These are phyloP conservation scores for Hygrophoropsis aurantiaca DNA, from an alignment of 768 basidiomycete species.

Conservation along the genomic window DNA sequence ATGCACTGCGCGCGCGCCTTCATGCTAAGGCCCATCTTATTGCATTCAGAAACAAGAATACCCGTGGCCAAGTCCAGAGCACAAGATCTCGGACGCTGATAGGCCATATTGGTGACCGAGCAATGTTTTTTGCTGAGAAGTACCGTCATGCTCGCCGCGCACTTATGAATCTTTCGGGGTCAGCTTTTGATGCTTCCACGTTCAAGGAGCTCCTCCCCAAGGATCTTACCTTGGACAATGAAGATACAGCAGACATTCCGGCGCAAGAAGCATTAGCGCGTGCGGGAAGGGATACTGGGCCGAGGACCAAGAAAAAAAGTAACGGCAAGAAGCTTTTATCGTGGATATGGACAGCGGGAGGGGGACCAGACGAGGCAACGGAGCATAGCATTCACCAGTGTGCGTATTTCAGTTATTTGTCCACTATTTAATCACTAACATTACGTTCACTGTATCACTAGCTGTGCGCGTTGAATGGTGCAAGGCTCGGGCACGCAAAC, in stretches of 20 bases:
- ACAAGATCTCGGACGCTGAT: slow-evolving; percentile 3
- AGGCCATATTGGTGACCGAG: too few species aligned
- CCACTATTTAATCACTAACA: too few species aligned
- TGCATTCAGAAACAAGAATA: slow-evolving; percentile 4
- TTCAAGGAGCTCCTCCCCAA: too few species aligned
- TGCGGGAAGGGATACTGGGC: background rate
- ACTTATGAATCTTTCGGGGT: background rate
- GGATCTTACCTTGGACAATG: too few species aligned
- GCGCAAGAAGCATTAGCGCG: background rate
- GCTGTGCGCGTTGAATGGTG: slow-evolving; percentile 5
- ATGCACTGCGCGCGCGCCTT: slow-evolving; percentile 16
- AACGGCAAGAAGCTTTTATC: slow-evolving; percentile 7
- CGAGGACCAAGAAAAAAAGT: background rate
- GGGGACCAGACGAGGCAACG: background rate
- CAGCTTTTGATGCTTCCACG: too few species aligned
- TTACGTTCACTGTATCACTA: slow-evolving; percentile 2
- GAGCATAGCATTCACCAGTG: too few species aligned
- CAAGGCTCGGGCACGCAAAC: background rate
- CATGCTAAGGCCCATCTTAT: background rate
- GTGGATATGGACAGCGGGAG: slow-evolving; percentile 8
- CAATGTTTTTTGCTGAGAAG: too few species aligned
- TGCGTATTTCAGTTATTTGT: too few species aligned
- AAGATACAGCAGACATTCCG: background rate
- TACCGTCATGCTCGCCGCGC: background rate
- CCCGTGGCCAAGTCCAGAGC: slow-evolving; percentile 6